A percentile compares a stretch with the other conserved stretches of the same genome.
phyloP scores from a whole-genome alignment of 176 grass and related monocot genomes.

The Thinopyrum elongatum region DNA sequence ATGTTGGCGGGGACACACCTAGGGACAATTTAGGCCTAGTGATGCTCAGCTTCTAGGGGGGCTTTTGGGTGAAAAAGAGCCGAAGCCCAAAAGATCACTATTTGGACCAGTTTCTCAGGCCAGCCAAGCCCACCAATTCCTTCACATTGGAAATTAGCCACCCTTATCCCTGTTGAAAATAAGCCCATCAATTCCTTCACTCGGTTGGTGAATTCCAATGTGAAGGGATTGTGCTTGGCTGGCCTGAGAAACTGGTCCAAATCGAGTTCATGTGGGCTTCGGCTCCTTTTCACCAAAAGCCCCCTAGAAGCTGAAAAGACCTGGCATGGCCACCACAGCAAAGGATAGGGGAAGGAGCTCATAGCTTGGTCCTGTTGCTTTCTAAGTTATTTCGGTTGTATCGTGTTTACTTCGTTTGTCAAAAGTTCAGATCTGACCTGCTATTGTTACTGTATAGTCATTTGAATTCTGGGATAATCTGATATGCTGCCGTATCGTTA shows the following conservation, averaged over 20 bases:
- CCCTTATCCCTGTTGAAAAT: no score
- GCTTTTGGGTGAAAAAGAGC: not conserved
- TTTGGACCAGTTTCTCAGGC: not conserved
- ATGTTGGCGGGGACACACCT: not conserved
- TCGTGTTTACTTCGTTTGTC: not conserved
- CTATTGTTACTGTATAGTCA: conserved; percentile 3
- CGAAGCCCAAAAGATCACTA: not conserved
- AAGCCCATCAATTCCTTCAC: no score
- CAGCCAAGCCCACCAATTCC: no score
- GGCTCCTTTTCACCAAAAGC: no score
- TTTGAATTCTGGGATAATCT: conserved; percentile 8
- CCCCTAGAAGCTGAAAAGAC: no score
- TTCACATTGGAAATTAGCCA: no score
- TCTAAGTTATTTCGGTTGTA: not conserved
- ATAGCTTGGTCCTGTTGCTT: not conserved
- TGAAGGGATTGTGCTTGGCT: no score
- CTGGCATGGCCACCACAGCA: not conserved
- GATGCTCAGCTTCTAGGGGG: not conserved
- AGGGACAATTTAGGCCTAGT: not conserved
- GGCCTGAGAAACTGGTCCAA: no score
- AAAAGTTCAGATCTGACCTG: not conserved
- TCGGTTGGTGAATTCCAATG: no score
- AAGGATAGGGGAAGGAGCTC: not conserved
- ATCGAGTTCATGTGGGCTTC: no score
- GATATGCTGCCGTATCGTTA: not conserved